Evolutionary conservation across 2,329 filamentous ascomycete genomes (phyloP).

Genomic region (Aureobasidium sp.): DNA sequence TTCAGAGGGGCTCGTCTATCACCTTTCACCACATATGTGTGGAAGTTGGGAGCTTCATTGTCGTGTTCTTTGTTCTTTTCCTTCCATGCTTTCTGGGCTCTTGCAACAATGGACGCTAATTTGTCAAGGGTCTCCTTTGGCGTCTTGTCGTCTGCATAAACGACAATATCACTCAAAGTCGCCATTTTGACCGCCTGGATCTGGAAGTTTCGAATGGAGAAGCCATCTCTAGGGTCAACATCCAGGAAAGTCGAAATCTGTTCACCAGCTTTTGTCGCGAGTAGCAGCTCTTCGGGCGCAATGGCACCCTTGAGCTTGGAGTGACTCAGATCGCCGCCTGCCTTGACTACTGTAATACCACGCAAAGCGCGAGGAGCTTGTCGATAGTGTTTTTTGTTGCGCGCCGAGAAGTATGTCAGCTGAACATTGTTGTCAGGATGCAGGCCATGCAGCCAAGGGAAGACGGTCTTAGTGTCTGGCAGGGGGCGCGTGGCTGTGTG

Average conservation of each 20-base stretch:
- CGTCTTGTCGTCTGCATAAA: slow-evolving; percentile 71
- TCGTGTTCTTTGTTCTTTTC: slow-evolving; percentile 46
- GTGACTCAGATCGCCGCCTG: slow-evolving; percentile 67
- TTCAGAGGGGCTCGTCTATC: slow-evolving; percentile 24
- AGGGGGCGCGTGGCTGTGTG: slow-evolving; percentile 71
- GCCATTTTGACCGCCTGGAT: slow-evolving; percentile 88
- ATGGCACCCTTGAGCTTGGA: slow-evolving; percentile 83
- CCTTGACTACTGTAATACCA: slow-evolving; percentile 79
- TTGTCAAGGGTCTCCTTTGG: slow-evolving; percentile 58
- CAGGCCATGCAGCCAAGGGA: slow-evolving; percentile 92
- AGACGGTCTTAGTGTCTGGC: slow-evolving; percentile 77
- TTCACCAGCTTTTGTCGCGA: slow-evolving; percentile 37
- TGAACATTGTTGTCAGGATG: slow-evolving; percentile 86
- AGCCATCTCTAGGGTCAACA: slow-evolving; percentile 79
- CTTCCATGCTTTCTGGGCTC: slow-evolving; percentile 70
- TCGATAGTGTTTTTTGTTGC: slow-evolving; percentile 58
- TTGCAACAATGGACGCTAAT: slow-evolving; percentile 57
- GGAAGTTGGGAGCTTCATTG: slow-evolving; percentile 46
- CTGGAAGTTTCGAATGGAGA: slow-evolving; percentile 94
- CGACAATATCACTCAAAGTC: slow-evolving; percentile 80
- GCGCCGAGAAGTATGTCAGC: slow-evolving; percentile 77
- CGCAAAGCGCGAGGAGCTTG: slow-evolving; percentile 70
- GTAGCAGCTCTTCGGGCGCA: slow-evolving; percentile 70
- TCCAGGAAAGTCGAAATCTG: slow-evolving; percentile 62
- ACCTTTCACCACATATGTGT: slow-evolving; percentile 72